Evolutionary conservation across 2,329 filamentous ascomycete genomes (phyloP).

Genomic region (Aspergillus candidus): DNA sequence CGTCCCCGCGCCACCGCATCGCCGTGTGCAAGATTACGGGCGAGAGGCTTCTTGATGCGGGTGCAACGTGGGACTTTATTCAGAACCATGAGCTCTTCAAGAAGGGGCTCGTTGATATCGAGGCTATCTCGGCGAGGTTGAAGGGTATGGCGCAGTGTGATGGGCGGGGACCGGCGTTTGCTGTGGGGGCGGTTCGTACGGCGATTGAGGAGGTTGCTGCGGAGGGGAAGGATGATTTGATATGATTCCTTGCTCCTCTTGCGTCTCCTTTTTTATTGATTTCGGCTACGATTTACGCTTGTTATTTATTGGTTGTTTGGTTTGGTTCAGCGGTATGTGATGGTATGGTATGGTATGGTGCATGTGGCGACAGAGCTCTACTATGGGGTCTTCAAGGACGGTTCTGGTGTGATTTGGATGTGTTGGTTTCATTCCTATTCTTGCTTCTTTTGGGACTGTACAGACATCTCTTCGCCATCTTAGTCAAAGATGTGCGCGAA

Average conservation of each 20-base stretch:
- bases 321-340: constrained; percentile 4
- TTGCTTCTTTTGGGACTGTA: too few relatives aligned
- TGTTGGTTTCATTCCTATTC: too few relatives aligned
- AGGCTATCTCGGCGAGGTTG: constrained; percentile 70
- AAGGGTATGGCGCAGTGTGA: constrained; percentile 73
- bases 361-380: too few relatives aligned
- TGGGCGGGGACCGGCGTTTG: constrained; percentile 81
- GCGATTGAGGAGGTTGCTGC: constrained; percentile 76
- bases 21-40: constrained; percentile 58
- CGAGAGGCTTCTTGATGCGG: constrained; percentile 64
- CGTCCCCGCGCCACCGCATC: constrained; percentile 59
- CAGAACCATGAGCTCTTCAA: constrained; percentile 72
- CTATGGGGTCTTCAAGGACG: too few relatives aligned
- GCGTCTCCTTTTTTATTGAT: neutral
- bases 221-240: constrained; percentile 69
- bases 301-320: constrained; percentile 10
- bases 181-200: constrained; percentile 63
- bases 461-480: too few relatives aligned
- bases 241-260: neutral
- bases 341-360: too few relatives aligned
- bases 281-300: constrained; percentile 5
- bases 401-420: too few relatives aligned
- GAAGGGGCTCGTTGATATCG: constrained; percentile 72
- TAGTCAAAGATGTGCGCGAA: too few relatives aligned
- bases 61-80: constrained; percentile 85